Evolutionary conservation across 306 rosid species (phyloP).

Genomic region (Castanospermum australe): DNA sequence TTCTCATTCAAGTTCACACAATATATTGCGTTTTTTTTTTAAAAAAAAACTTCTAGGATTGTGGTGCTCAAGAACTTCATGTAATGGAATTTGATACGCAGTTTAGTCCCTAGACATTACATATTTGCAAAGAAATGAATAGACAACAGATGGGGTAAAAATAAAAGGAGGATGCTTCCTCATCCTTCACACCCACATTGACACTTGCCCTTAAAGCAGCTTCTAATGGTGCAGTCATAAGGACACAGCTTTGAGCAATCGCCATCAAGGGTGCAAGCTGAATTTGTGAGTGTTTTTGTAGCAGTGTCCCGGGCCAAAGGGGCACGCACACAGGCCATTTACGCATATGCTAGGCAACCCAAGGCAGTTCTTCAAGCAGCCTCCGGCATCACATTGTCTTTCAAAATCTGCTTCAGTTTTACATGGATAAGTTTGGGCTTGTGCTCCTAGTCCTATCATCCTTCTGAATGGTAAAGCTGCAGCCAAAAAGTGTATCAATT

Average conservation of each 20-base stretch:
- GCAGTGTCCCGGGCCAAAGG: background rate
- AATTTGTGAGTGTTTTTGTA: background rate
- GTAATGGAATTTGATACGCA: background rate
- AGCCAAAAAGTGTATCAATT: background rate
- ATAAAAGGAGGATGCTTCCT: background rate
- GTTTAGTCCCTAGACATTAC: background rate
- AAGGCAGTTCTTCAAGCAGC: background rate
- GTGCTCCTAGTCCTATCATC: background rate
- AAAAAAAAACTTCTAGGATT: too few relatives aligned
- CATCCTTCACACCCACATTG: slow-evolving; percentile 19
- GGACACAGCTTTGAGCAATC: slow-evolving; percentile 14
- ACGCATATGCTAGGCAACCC: background rate
- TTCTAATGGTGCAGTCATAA: slow-evolving; percentile 12
- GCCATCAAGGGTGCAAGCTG: background rate
- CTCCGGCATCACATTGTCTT: background rate
- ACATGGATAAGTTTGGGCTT: background rate
- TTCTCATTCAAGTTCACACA: too few relatives aligned
- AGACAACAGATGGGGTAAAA: background rate
- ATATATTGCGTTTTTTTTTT: too few relatives aligned
- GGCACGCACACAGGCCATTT: background rate
- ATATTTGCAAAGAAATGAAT: background rate
- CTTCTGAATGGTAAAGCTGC: background rate
- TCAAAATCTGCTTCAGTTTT: slow-evolving; percentile 11
- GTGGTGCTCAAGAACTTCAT: background rate
- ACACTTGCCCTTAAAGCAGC: slow-evolving; percentile 6